Percentiles rank a stretch among this genome's conserved stretches.
Evolutionary conservation across 2,329 filamentous ascomycete genomes (phyloP).

Genomic region (Talaromyces marneffei): DNA sequence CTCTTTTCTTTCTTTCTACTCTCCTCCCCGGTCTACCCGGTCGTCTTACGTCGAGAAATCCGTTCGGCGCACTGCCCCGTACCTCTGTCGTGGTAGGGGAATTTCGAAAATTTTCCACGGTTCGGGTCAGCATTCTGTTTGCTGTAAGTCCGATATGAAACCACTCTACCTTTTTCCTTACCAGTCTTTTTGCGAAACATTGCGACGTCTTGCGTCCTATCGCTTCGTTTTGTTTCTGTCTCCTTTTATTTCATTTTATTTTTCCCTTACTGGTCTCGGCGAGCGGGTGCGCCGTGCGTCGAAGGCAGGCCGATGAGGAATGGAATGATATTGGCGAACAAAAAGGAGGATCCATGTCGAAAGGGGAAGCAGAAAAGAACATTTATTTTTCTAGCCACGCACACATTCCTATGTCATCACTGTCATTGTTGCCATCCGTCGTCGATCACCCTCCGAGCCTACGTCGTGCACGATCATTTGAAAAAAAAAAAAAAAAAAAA

Average conservation of each 20-base stretch:
- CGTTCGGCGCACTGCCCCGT: constrained; percentile 22
- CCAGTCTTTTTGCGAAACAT: background rate
- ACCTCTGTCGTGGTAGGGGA: constrained; percentile 28
- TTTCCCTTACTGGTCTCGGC: background rate
- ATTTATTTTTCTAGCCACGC: constrained; percentile 4
- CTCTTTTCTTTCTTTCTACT: constrained; percentile 20
- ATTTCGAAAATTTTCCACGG: constrained; percentile 20
- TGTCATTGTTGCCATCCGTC: constrained; percentile 14
- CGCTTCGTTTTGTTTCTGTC: background rate
- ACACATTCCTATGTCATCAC: constrained; percentile 16
- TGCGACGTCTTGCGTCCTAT: background rate
- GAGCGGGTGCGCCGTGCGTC: constrained; percentile 8
- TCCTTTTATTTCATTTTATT: background rate
- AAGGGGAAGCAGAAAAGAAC: constrained; percentile 5
- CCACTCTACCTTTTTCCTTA: background rate
- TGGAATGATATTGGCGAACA: background rate
- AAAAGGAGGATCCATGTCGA: background rate
- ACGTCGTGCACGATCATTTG: background rate
- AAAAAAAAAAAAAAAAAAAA: no score
- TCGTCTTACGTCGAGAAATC: constrained; percentile 21
- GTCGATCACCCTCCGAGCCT: background rate
- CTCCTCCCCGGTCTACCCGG: constrained; percentile 18
- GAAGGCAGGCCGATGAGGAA: background rate
- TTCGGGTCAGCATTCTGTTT: constrained; percentile 10
- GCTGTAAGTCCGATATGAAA: constrained; percentile 2